Percentiles rank a stretch among this genome's conserved stretches.
phyloP scores from a whole-genome alignment of 1,284 basidiomycete genomes.

The Ustanciosporium gigantosporum region DNA sequence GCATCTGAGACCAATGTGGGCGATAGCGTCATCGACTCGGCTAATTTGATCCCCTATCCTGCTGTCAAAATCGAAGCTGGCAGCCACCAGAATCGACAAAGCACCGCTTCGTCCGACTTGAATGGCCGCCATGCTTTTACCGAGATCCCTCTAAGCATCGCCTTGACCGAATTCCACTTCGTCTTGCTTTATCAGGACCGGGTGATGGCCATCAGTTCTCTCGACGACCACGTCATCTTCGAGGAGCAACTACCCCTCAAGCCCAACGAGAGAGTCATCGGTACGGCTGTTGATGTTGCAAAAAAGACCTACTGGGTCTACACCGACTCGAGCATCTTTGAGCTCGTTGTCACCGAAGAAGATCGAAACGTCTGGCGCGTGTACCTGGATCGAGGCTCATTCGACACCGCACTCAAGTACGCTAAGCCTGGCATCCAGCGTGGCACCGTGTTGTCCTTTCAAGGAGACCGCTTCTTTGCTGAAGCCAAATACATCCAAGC shows the following conservation, averaged over 20 bases:
- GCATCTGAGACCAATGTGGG: slow-evolving; percentile 61
- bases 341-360: slow-evolving; percentile 83
- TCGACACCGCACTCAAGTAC: slow-evolving; percentile 76
- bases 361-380: slow-evolving; percentile 93
- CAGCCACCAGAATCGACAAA: background rate
- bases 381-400: slow-evolving; percentile 78
- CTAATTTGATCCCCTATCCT: slow-evolving; percentile 63
- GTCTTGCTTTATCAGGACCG: slow-evolving; percentile 81
- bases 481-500: slow-evolving; percentile 84
- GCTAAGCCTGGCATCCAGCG: slow-evolving; percentile 83
- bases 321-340: slow-evolving; percentile 85
- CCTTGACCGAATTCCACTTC: slow-evolving; percentile 89
- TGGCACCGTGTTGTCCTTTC: slow-evolving; percentile 79
- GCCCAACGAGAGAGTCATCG: slow-evolving; percentile 48
- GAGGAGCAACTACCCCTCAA: slow-evolving; percentile 68
- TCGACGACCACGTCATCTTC: slow-evolving; percentile 81
- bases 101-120: slow-evolving; percentile 2
- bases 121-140: slow-evolving; percentile 11
- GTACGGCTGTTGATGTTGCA: slow-evolving; percentile 70
- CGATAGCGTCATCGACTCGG: slow-evolving; percentile 78
- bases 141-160: slow-evolving; percentile 68
- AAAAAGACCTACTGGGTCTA: slow-evolving; percentile 93
- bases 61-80: slow-evolving; percentile 5
- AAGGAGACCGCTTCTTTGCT: slow-evolving; percentile 82
- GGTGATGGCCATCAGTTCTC: slow-evolving; percentile 75